Percentiles rank a stretch among this genome's conserved stretches.
Evolutionary conservation across 371 early-diverging fungal species (phyloP).

Genomic region (Basidiobolus meristosporus): DNA sequence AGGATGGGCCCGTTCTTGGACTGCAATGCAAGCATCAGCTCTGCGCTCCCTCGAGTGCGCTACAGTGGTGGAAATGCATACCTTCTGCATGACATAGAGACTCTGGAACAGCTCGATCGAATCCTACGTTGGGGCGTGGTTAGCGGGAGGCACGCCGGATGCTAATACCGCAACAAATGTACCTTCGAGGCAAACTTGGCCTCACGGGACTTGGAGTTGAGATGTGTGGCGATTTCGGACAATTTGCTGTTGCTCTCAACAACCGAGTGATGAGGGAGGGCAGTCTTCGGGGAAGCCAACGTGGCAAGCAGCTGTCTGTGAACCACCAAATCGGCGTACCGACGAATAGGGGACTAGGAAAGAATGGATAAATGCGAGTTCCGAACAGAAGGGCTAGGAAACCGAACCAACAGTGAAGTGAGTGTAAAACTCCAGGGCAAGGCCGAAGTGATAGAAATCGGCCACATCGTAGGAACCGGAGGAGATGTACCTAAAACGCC

Average conservation of each 20-base stretch:
- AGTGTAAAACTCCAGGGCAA: too few species aligned
- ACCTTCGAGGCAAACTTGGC: too few species aligned
- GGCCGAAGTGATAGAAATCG: too few species aligned
- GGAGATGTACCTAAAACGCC: too few species aligned
- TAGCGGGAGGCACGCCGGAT: not conserved
- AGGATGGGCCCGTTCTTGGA: conserved; percentile 70
- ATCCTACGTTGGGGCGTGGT: not conserved
- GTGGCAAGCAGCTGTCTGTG: conserved; percentile 75
- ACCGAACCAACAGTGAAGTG: too few species aligned
- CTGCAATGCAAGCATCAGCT: conserved; percentile 82
- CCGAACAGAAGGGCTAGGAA: too few species aligned
- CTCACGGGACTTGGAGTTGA: too few species aligned
- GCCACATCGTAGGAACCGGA: too few species aligned
- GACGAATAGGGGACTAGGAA: too few species aligned
- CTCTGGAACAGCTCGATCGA: not conserved
- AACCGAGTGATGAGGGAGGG: conserved; percentile 52
- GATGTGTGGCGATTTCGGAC: too few species aligned
- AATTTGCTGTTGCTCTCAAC: conserved; percentile 67
- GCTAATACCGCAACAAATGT: conserved; percentile 3
- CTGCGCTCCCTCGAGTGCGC: conserved; percentile 87
- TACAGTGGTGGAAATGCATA: conserved; percentile 86
- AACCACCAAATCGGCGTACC: conserved; percentile 93
- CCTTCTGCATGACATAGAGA: conserved; percentile 12
- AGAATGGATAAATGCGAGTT: too few species aligned
- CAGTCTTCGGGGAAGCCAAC: conserved; percentile 46